A percentile compares a stretch with the other conserved stretches of the same genome.
Conservation (phyloP, 495 filamentous ascomycete genomes). For the Hypoxylon cercidicola region DNA sequence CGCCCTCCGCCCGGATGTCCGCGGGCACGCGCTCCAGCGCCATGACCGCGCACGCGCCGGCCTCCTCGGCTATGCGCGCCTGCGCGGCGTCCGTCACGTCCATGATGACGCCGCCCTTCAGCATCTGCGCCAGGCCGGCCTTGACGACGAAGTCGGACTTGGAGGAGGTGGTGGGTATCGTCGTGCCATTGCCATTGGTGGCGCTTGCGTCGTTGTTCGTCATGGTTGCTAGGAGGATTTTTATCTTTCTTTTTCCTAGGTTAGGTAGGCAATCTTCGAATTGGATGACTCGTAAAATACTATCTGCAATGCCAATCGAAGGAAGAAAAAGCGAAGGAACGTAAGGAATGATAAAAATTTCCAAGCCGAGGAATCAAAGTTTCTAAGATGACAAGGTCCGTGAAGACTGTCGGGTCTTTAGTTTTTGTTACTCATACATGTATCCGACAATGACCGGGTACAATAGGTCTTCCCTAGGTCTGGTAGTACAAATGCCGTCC, state of each 20-base stretch:
- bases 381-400: conserved; percentile 9
- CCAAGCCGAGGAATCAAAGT: background rate
- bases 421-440: conserved; percentile 19
- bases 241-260: background rate
- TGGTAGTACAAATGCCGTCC: conserved; percentile 12
- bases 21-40: conserved; percentile 97
- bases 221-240: conserved; percentile 30
- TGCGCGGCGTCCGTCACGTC: conserved; percentile 95
- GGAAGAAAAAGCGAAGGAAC: no score
- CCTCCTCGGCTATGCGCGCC: conserved; percentile 96
- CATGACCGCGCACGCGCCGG: conserved; percentile 97
- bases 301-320: no score
- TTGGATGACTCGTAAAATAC: no score
- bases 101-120: conserved; percentile 99
- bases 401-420: conserved; percentile 7
- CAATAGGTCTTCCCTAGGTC: no score
- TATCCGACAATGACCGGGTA: background rate
- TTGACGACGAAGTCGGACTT: conserved; percentile 76
- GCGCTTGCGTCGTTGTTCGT: conserved; percentile 38
- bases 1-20: conserved; percentile 91
- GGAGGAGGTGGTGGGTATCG: conserved; percentile 23
- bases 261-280: background rate
- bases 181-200: conserved; percentile 38
- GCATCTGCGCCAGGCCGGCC: conserved; percentile 93
- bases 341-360: background rate